phyloP scores from a whole-genome alignment of 768 basidiomycete species.

The Scleroderma bovista region DNA sequence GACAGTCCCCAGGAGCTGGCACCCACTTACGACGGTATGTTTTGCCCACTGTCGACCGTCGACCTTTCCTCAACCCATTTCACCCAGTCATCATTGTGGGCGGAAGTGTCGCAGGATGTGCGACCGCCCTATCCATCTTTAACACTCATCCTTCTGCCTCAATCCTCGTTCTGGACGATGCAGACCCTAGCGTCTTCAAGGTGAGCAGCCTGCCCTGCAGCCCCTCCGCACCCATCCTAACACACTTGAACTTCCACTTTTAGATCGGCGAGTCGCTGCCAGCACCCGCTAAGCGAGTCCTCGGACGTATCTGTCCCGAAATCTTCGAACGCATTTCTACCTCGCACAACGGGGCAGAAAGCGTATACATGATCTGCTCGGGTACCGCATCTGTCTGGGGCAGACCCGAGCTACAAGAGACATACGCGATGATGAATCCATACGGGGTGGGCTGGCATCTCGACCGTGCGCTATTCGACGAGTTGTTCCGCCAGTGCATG shows the following conservation, averaged over 20 bases:
- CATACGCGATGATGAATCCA: slow-evolving; percentile 29
- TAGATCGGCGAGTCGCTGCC: slow-evolving; percentile 37
- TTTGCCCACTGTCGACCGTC: not conserved
- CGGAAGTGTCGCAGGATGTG: slow-evolving; percentile 17
- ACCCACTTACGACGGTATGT: not conserved
- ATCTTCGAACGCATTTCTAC: slow-evolving; percentile 8
- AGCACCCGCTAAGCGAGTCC: slow-evolving; percentile 19
- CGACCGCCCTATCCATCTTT: slow-evolving; percentile 18
- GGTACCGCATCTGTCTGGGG: slow-evolving; percentile 33
- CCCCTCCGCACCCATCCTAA: too few species aligned
- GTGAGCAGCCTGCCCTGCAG: slow-evolving; percentile 6
- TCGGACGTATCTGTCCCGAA: slow-evolving; percentile 6
- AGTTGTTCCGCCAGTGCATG: slow-evolving; percentile 21
- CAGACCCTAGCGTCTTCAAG: slow-evolving; percentile 27
- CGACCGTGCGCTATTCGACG: slow-evolving; percentile 30
- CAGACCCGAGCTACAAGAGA: slow-evolving; percentile 21
- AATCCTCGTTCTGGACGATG: slow-evolving; percentile 29
- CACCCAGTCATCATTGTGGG: slow-evolving; percentile 18
- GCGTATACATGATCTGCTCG: slow-evolving; percentile 20
- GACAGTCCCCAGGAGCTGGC: not conserved
- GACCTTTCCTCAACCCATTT: not conserved
- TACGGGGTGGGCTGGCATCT: slow-evolving; percentile 32
- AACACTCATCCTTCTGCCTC: slow-evolving; percentile 13
- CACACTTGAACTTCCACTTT: too few species aligned
- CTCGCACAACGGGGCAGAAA: not conserved